Evolutionary conservation across 768 basidiomycete genomes (phyloP), one percentile per base, ranked within the genome.

Genomic region (Scleroderma citrinum): DNA sequence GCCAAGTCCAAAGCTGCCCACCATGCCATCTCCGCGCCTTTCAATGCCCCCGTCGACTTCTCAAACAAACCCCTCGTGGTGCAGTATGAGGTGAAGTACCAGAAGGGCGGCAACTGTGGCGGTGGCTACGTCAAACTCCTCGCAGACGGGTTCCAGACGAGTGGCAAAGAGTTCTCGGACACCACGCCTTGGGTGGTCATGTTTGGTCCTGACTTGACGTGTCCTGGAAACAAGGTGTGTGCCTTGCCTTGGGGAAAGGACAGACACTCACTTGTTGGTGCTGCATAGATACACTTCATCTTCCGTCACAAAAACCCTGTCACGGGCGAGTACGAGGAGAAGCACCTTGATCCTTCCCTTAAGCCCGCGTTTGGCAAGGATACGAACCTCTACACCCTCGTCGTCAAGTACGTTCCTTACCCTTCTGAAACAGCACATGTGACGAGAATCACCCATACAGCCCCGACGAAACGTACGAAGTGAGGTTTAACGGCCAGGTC

Each of bases 41-140:
- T 99, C 70, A 59, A 70, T 13, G 65, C 76, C 49, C 77, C 90
- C 46, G 73, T 97, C 61, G 83, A 87, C 75, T 90, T 94, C 72
- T 77, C 76, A 59, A 71, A 80, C 49, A 78, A 94, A 70, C 87
- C 94, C 38, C 76, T 98, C 39, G 93, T 98, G 56, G 86, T 98
- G 17, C 93, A 96, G 66, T 99, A 99, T 62, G 96, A 99, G 67
- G 96, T 96, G 74, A 95, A 98, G 73, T 93, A 96, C 69, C 94
- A 99, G 76, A 93, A 97, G 71, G 94, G 95, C 37, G 91, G 96
- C 42, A 96, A 96, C 71, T 98, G 96, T 61, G 96, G 96, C 69
- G 96, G 96, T 74, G 96, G 96, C 34, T 99, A 99, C 72, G 72
- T 98, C 74, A 99, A 98, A 71, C 83, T 98, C 49, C 81, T 99